A percentile compares a stretch with the other conserved stretches of the same genome.
Conservation (phyloP, 371 early-diverging fungal species). For the Capniomyces stellatus region DNA sequence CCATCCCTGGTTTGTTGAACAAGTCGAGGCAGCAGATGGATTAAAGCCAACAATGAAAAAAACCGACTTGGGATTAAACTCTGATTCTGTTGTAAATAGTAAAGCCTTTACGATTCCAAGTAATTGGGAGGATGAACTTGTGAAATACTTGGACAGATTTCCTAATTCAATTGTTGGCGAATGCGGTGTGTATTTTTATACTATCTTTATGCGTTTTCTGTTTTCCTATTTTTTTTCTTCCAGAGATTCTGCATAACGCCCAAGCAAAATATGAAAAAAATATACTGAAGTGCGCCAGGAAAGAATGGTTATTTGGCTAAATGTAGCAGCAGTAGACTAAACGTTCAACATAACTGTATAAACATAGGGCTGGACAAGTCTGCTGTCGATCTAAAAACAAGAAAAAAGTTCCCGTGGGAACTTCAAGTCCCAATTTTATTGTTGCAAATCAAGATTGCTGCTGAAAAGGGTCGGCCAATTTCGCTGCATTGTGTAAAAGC, state of each 20-base stretch:
- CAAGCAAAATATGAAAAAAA: too few species aligned
- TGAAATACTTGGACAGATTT: conserved; percentile 3
- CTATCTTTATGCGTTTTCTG: too few species aligned
- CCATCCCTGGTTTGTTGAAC: conserved; percentile 50
- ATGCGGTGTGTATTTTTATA: too few species aligned
- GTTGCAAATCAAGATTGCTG: conserved; percentile 52
- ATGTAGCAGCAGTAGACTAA: too few species aligned
- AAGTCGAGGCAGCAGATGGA: conserved; percentile 5
- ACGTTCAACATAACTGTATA: too few species aligned
- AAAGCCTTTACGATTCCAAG: conserved; percentile 15
- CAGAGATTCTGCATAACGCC: too few species aligned
- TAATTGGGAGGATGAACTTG: conserved; percentile 14
- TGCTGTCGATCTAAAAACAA: conserved; percentile 31
- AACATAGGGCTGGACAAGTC: conserved; percentile 62
- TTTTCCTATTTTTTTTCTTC: too few species aligned
- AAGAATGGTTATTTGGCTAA: too few species aligned
- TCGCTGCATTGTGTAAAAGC: conserved; percentile 73
- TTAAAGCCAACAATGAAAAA: too few species aligned
- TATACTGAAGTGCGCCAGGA: too few species aligned
- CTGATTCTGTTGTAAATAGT: too few species aligned
- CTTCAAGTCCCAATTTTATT: conserved; percentile 45
- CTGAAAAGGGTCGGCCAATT: conserved; percentile 41
- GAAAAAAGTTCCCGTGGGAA: conserved; percentile 31
- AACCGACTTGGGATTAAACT: too few species aligned
- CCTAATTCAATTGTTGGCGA: conserved; percentile 42